Evolutionary conservation across 1,284 basidiomycete genomes (phyloP).

Genomic region (Moesziomyces parantarcticus): DNA sequence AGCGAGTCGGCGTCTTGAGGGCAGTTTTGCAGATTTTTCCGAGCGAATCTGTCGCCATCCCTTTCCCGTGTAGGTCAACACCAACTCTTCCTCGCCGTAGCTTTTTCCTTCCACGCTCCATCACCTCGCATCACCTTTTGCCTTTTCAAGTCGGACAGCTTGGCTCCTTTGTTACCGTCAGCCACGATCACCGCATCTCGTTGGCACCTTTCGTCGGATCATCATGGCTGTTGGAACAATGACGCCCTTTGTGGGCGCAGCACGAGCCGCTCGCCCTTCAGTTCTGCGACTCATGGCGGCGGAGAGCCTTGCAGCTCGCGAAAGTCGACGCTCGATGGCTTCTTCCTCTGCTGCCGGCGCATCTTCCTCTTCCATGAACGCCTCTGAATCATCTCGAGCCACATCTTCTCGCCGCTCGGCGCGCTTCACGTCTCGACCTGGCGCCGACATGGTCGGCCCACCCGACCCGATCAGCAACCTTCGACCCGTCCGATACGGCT

Average conservation of each 20-base stretch:
- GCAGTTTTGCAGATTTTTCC: conserved; percentile 6
- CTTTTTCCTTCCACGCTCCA: no score
- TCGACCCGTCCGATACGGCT: conserved; percentile 61
- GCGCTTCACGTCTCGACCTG: conserved; percentile 35
- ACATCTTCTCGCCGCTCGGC: conserved; percentile 26
- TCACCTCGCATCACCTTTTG: no score
- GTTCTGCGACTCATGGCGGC: no score
- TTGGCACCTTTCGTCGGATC: no score
- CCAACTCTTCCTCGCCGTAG: background rate
- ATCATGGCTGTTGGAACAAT: background rate
- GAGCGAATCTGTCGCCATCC: background rate
- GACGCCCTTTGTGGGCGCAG: background rate
- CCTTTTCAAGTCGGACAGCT: no score
- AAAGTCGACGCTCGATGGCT: background rate
- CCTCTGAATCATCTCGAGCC: conserved; percentile 7
- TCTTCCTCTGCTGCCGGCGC: background rate
- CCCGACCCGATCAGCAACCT: conserved; percentile 62
- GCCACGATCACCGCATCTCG: no score
- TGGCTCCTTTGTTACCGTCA: no score
- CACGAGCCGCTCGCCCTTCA: background rate
- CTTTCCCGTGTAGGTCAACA: conserved; percentile 3
- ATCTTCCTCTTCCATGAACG: conserved; percentile 3
- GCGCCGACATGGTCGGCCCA: conserved; percentile 56
- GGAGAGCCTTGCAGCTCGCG: background rate
- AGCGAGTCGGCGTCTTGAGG: conserved; percentile 12